These are phyloP conservation scores for Trichoderma sp. DNA, from an alignment of 2,329 filamentous ascomycete genomes.

Conservation along the genomic window DNA sequence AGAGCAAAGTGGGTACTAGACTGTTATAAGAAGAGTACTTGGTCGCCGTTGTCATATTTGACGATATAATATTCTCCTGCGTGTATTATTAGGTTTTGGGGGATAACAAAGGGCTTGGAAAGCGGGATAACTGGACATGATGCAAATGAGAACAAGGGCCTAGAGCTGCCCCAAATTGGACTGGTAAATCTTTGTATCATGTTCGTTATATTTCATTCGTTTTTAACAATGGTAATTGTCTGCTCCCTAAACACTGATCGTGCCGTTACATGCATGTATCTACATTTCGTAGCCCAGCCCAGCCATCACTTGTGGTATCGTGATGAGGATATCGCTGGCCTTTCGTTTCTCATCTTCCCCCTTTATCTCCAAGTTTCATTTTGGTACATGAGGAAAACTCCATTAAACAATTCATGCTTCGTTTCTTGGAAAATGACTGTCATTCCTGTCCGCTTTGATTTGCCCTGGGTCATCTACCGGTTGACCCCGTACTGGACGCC, in stretches of 20 bases:
- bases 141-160: not conserved
- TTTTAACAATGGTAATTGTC: not conserved
- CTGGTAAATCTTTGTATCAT: not conserved
- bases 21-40: not conserved
- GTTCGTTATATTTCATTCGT: not conserved
- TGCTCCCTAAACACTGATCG: not conserved
- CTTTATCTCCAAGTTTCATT: not conserved
- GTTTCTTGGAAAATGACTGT: not conserved
- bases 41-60: not conserved
- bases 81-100: not conserved
- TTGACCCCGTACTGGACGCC: slow-evolving; percentile 47
- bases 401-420: not conserved
- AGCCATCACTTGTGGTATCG: slow-evolving; percentile 28
- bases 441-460: not conserved
- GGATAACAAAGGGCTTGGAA: not conserved
- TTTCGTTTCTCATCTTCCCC: not conserved
- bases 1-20: slow-evolving; percentile 57
- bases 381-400: not conserved
- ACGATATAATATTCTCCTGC: not conserved
- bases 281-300: slow-evolving; percentile 20
- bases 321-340: not conserved
- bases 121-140: not conserved
- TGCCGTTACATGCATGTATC: not conserved
- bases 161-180: not conserved
- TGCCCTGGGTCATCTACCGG: slow-evolving; percentile 35